Conservation (phyloP, 192 early-diverging fungal genomes). For the Rhizophagus clarus region DNA sequence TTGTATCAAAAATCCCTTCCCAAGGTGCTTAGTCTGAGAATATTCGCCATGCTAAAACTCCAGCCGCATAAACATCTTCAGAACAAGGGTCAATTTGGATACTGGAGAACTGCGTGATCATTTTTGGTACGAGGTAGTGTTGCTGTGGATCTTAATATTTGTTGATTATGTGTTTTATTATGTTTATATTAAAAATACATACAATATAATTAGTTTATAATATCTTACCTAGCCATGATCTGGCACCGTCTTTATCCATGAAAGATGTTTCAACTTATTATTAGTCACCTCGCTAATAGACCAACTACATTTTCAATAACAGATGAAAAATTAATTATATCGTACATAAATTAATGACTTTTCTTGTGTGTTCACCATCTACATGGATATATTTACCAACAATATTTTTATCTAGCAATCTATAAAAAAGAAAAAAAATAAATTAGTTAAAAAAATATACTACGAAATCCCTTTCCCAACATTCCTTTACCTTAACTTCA, state of each 20-base stretch:
- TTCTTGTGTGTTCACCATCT: too few relatives aligned
- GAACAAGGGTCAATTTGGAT: conserved; percentile 51
- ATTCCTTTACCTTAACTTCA: too few relatives aligned
- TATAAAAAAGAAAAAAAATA: too few relatives aligned
- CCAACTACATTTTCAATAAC: conserved; percentile 27
- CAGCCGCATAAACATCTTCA: conserved; percentile 60
- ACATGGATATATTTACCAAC: too few relatives aligned
- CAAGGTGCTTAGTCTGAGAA: conserved; percentile 62
- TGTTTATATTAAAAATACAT: neutral
- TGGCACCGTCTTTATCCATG: conserved; percentile 53
- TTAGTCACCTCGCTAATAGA: conserved; percentile 35
- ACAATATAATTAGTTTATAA: neutral
- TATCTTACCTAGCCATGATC: conserved; percentile 59
- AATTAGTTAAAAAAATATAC: too few relatives aligned
- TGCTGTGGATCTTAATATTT: conserved; percentile 58
- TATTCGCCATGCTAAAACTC: too few relatives aligned
- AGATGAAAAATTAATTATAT: too few relatives aligned
- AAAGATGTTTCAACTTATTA: conserved; percentile 50
- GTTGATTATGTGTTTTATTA: neutral
- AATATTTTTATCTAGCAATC: too few relatives aligned
- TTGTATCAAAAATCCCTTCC: conserved; percentile 60
- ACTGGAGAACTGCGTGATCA: conserved; percentile 45
- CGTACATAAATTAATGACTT: too few relatives aligned
- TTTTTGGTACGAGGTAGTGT: conserved; percentile 53
- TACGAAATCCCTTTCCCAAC: too few relatives aligned